Conservation (phyloP, 345 rosid species). For the Corymbia maculata region DNA sequence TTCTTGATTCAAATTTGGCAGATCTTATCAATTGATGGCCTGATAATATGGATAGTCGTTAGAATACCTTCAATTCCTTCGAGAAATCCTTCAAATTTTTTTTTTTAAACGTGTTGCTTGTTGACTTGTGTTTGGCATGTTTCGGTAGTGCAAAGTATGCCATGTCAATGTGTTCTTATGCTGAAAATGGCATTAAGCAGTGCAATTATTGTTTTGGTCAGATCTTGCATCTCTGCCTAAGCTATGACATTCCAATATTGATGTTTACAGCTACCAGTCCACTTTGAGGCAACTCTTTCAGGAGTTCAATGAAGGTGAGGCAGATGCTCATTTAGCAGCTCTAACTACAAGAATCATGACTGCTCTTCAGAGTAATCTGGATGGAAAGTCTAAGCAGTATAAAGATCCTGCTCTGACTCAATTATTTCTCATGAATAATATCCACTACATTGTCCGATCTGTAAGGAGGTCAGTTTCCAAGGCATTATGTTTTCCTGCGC, state of each 20-base stretch:
- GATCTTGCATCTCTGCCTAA: background rate
- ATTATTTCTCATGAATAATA: constrained; percentile 92
- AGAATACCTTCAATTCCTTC: background rate
- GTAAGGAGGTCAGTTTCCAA: constrained; percentile 57
- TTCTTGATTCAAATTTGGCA: background rate
- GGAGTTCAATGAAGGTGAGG: constrained; percentile 54
- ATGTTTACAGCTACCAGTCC: constrained; percentile 58
- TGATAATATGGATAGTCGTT: background rate
- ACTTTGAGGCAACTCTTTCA: constrained; percentile 80
- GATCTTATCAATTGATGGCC: background rate
- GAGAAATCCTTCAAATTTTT: background rate
- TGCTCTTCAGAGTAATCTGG: constrained; percentile 81
- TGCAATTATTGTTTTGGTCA: background rate
- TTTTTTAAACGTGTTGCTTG: background rate
- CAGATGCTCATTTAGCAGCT: constrained; percentile 49
- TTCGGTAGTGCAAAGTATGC: background rate
- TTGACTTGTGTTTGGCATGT: background rate
- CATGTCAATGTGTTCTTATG: background rate
- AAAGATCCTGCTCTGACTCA: constrained; percentile 91
- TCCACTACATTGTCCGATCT: constrained; percentile 96
- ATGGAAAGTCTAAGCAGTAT: constrained; percentile 94
- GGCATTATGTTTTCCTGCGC: background rate
- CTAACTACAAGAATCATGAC: constrained; percentile 83
- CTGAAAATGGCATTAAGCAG: background rate
- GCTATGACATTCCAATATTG: background rate